phyloP scores from a whole-genome alignment of 257 asterid species.

The Solanum gandarillasii region DNA sequence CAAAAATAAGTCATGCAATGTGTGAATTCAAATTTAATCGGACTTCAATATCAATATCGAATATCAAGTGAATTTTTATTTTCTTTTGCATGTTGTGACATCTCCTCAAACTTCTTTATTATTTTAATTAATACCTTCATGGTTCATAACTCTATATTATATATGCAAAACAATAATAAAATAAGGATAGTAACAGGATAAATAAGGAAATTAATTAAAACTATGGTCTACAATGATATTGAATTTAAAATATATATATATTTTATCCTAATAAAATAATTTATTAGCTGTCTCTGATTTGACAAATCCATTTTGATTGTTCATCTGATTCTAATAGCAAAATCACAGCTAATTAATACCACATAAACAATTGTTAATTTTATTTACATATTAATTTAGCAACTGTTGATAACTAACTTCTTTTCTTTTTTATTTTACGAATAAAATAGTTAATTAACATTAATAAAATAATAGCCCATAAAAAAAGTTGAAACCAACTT shows the following conservation, averaged over 20 bases:
- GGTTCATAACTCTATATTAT: background rate
- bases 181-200: background rate
- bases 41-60: fast-evolving
- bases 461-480: background rate
- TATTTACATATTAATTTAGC: background rate
- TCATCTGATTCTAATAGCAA: background rate
- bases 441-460: background rate
- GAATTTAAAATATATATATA: background rate
- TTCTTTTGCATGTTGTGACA: background rate
- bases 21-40: background rate
- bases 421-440: background rate
- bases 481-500: background rate
- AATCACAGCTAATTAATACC: background rate
- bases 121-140: background rate
- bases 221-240: background rate
- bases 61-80: too few species aligned
- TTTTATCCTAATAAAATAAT: background rate
- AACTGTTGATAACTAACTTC: background rate
- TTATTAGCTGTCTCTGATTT: background rate
- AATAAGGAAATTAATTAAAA: background rate
- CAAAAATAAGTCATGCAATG: fast-evolving
- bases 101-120: background rate
- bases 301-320: background rate
- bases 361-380: background rate
- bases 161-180: background rate